Evolutionary conservation across 164 flowering plant genomes (phyloP), one percentile per base, ranked within the genome.

Genomic region (Vitis amurensis): DNA sequence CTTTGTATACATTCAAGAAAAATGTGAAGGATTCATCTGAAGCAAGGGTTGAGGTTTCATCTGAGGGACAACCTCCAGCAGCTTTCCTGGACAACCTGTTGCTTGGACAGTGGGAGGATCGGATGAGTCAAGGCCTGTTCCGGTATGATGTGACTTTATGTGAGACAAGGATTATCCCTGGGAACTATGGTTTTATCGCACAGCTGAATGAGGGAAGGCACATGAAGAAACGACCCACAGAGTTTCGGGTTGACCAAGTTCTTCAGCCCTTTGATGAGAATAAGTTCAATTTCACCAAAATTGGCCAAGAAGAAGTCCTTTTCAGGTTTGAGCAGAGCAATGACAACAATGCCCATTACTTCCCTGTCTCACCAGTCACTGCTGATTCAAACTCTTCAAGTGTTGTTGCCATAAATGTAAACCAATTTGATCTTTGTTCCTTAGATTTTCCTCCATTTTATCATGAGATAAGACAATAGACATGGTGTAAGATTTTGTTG

Each of bases 151-250:
- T 92, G 30, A 90, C 95, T 48, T 71, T 83, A 10, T 92, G 92
- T 44, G 89, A 89, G 87, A 90, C 47, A 90, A 89, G 88, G 82
- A 69, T 82, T 29, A 88, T 90, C 64, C 87, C 87, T 7, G 93
- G 97, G 15, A 50, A 75, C 4, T 76, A 73, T 71, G 93, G 97
- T 49, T 91, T 93, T 69, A 79, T 93, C 51, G 97, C 95, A 0
- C 98, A 93, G 80, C 83, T 93, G 81, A 93, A 93, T 23, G 92
- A 88, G 69, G 98, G 98, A 1, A 87, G 91, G 55, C 98, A 91
- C 78, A 82, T 89, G 59, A 86, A 91, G 88, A 93, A 93, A 72
- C 80, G 97, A 23, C 90, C 95, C 3, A 89, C 97, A 2, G 98
- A 93, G 77, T 93, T 93, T 66, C 76, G 89, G 14, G 87, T 90